A percentile compares a stretch with the other conserved stretches of the same genome.
Conservation (phyloP, 2,329 filamentous ascomycete genomes). For the Trichothecium sympodiale region DNA sequence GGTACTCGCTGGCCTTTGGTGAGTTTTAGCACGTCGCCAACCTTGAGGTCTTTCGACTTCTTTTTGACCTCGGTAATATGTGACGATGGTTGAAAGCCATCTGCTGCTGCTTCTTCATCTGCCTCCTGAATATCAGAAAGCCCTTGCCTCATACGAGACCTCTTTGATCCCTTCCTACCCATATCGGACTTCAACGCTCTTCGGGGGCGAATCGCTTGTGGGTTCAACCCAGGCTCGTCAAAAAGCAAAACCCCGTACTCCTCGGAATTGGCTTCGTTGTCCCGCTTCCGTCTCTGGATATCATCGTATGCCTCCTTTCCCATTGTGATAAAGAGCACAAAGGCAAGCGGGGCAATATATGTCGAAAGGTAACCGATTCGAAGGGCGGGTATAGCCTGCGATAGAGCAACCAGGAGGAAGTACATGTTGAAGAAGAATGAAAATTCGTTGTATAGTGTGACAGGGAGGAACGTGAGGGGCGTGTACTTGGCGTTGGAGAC, state of each 20-base stretch:
- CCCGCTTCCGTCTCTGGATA: slow-evolving; percentile 71
- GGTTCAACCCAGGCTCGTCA: slow-evolving; percentile 37
- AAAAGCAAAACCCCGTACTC: slow-evolving; percentile 71
- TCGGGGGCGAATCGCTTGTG: slow-evolving; percentile 25
- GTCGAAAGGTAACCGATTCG: slow-evolving; percentile 92
- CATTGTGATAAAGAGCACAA: slow-evolving; percentile 84
- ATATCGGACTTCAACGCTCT: slow-evolving; percentile 32
- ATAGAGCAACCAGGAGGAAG: slow-evolving; percentile 88
- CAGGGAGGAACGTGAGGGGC: slow-evolving; percentile 81
- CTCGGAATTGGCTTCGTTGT: slow-evolving; percentile 91
- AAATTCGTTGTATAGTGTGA: slow-evolving; percentile 96
- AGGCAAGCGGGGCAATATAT: slow-evolving; percentile 83
- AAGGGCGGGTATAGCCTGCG: slow-evolving; percentile 79
- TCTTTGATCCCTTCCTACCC: slow-evolving; percentile 17
- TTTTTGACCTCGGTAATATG: slow-evolving; percentile 58
- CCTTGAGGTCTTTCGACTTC: slow-evolving; percentile 78
- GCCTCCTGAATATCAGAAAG: slow-evolving; percentile 61
- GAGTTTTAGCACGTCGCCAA: slow-evolving; percentile 91
- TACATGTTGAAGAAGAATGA: slow-evolving; percentile 99
- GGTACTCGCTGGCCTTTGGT: slow-evolving; percentile 87
- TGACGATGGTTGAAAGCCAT: slow-evolving; percentile 30
- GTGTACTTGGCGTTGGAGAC: slow-evolving; percentile 98
- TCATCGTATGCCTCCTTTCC: slow-evolving; percentile 96
- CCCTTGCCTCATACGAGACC: slow-evolving; percentile 18
- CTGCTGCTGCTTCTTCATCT: slow-evolving; percentile 40